A percentile compares a stretch with the other conserved stretches of the same genome.
Evolutionary conservation across 805 yeast species (phyloP).

Genomic region (Wickerhamomyces sydowiorum): DNA sequence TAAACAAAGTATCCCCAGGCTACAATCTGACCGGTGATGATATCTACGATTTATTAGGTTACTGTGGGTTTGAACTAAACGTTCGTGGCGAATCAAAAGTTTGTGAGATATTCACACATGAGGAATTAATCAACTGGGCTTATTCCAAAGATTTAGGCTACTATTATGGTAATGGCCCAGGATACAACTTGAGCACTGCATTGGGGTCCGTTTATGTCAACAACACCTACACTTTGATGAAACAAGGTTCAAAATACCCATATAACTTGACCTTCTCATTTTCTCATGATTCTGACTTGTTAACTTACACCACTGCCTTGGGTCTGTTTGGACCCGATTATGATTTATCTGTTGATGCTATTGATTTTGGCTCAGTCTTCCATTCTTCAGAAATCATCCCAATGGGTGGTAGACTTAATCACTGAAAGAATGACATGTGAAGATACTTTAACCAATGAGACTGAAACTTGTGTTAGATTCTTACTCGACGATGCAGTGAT

Average conservation of each 20-base stretch:
- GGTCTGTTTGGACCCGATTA: constrained; percentile 39
- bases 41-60: constrained; percentile 44
- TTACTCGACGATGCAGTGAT: constrained; percentile 49
- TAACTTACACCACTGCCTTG: constrained; percentile 56
- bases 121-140: constrained; percentile 58
- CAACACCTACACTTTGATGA: constrained; percentile 43
- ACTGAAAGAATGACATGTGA: constrained; percentile 43
- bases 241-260: constrained; percentile 42
- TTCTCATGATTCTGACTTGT: constrained; percentile 69
- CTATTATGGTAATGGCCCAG: constrained; percentile 62
- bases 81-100: constrained; percentile 62
- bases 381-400: constrained; percentile 46
- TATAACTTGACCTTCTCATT: constrained; percentile 60
- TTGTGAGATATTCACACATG: constrained; percentile 62
- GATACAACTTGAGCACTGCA: constrained; percentile 49
- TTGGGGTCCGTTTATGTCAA: constrained; percentile 58
- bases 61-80: constrained; percentile 74
- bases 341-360: constrained; percentile 36
- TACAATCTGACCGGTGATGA: constrained; percentile 47
- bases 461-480: constrained; percentile 36
- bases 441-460: constrained; percentile 24
- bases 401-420: constrained; percentile 49
- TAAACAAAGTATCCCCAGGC: constrained; percentile 50
- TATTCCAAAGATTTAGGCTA: constrained; percentile 54
- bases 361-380: constrained; percentile 43